Evolutionary conservation across 345 rosid species (phyloP).

Genomic region (Pistacia atlantica): DNA sequence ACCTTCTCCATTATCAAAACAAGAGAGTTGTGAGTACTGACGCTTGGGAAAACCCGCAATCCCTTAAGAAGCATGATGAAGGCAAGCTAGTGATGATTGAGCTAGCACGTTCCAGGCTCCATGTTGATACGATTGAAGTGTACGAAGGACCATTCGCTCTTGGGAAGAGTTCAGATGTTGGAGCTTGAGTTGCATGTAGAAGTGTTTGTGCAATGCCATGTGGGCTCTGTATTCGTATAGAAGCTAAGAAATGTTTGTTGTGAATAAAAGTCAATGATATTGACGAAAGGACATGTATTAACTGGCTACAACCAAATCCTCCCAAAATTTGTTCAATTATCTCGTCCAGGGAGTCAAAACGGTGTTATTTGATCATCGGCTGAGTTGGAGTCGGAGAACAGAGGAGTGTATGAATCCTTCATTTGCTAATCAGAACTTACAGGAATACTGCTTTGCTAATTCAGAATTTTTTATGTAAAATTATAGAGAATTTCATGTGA

Average conservation of each 20-base stretch:
- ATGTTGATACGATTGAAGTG: slow-evolving; percentile 49
- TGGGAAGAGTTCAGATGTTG: slow-evolving; percentile 39
- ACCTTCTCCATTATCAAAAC: no score
- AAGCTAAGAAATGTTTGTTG: slow-evolving; percentile 63
- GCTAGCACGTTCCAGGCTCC: slow-evolving; percentile 51
- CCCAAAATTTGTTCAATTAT: slow-evolving; percentile 38
- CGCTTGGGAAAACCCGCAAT: slow-evolving; percentile 23
- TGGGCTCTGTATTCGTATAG: slow-evolving; percentile 53
- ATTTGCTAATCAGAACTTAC: no score
- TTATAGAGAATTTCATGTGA: no score
- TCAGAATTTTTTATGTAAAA: no score
- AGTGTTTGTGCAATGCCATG: slow-evolving; percentile 47
- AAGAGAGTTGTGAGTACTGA: slow-evolving; percentile 8
- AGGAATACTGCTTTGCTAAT: no score
- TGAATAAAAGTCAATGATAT: slow-evolving; percentile 48
- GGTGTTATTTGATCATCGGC: neutral
- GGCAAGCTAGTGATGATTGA: slow-evolving; percentile 53
- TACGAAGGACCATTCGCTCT: slow-evolving; percentile 20
- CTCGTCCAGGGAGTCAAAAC: slow-evolving; percentile 24
- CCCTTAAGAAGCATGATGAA: slow-evolving; percentile 55
- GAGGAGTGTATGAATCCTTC: no score
- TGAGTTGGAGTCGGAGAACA: no score
- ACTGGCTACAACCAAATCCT: slow-evolving; percentile 37
- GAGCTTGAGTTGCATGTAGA: slow-evolving; percentile 25
- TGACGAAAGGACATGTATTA: slow-evolving; percentile 49